phyloP scores from a whole-genome alignment of 169 alveolate genomes.

The Toxoplasma gondii region DNA sequence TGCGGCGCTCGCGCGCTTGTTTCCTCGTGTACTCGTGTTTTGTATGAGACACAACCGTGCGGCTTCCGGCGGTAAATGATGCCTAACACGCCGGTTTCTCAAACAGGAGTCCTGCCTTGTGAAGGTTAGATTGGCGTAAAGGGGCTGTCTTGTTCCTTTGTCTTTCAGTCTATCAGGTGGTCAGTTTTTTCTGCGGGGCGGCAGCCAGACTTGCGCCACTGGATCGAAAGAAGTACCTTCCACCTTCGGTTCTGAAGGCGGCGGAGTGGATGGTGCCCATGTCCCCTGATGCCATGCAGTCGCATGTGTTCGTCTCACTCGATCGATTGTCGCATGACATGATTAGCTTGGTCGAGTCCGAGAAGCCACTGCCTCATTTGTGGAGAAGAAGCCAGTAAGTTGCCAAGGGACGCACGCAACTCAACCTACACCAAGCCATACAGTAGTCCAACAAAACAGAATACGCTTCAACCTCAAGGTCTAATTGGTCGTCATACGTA shows the following conservation, averaged over 20 bases:
- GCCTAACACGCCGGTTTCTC: no score
- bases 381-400: constrained; percentile 16
- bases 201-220: not conserved
- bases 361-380: constrained; percentile 7
- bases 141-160: not conserved
- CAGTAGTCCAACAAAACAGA: no score
- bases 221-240: constrained; percentile 13
- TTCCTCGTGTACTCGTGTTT: no score
- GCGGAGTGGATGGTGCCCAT: constrained; percentile 25
- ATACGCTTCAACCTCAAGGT: no score
- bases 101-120: no score
- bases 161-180: not conserved
- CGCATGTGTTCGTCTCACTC: not conserved
- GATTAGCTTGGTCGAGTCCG: not conserved
- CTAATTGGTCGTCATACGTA: no score
- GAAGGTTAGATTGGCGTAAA: not conserved
- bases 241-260: not conserved
- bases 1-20: no score
- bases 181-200: constrained; percentile 11
- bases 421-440: no score
- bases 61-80: no score
- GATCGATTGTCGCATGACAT: constrained; percentile 18
- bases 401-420: not conserved
- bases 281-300: not conserved
- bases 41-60: no score